Evolutionary conservation across 805 yeast species (phyloP), one percentile per base, ranked within the genome.

Genomic region (Cyberlindnera maritima): DNA sequence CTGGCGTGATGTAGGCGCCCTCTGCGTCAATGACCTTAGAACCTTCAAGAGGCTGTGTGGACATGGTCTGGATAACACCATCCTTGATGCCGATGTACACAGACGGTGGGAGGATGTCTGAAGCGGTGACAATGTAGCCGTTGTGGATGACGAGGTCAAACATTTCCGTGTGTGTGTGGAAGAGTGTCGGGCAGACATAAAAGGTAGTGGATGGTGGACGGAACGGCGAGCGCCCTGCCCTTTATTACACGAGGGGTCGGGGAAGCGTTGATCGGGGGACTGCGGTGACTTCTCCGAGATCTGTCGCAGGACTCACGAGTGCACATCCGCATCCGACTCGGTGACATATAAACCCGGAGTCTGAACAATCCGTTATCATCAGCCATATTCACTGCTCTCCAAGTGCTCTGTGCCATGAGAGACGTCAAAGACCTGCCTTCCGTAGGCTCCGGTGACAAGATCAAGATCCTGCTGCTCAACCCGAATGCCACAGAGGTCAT

Each of bases 1-100:
- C 80, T 2, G 80, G 80, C 2, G 77, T 75, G 25, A 76, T 67
- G 46, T 57, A 66, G 0, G 68, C 80, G 10, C 78, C 76, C 47
- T 73, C 64, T 4, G 78, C 77, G 57, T 76, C 79, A 20, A 74
- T 67, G 12, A 57, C 55, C 38, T 60, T 57, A 15, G 44, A 46
- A 26, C 63, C 72, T 21, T 45, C 37, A 7, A 56, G 20, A 11
- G 55, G 58, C n/a, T 57, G 57, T 6, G 63, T 51, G n/a, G 75
- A 63, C 52, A 73, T 64, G 4, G 66, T 61, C 32, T 53, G 50
- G 31, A 73, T 71, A 14, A 59, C 63, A n/a, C 74, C 76, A 50
- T 67, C 64, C 39, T 52, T 62, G 43, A 74, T 61, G 18, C 75
- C 76, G 33, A 75, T 67, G 50, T 69, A 70, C 12, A 68, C 65